A percentile compares a stretch with the other conserved stretches of the same genome.
phyloP scores from a whole-genome alignment of 805 yeast species.

The Yamadazyma endophytica region DNA sequence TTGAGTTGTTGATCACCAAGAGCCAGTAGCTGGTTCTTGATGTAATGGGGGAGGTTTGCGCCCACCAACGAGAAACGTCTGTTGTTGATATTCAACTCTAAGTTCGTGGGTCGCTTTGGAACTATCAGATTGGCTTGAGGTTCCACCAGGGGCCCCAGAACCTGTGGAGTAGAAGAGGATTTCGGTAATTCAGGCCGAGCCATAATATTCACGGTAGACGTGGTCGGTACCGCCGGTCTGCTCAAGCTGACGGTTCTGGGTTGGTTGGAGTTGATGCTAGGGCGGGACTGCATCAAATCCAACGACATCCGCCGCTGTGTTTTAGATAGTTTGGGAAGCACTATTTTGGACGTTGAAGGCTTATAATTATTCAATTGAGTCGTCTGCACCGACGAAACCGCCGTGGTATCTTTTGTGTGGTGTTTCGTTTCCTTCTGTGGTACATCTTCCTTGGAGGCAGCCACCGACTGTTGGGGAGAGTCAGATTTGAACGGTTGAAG shows the following conservation, averaged over 20 bases:
- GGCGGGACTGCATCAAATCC: conserved; percentile 21
- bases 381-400: too few species aligned
- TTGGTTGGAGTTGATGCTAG: conserved; percentile 5
- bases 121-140: too few species aligned
- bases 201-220: conserved; percentile 31
- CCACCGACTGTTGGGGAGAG: background rate
- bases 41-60: conserved; percentile 32
- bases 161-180: too few species aligned
- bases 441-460: background rate
- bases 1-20: conserved; percentile 2
- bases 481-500: conserved; percentile 5
- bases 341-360: conserved; percentile 2
- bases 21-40: conserved; percentile 15
- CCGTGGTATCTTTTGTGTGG: too few species aligned
- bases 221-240: conserved; percentile 26
- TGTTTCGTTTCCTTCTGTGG: background rate
- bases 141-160: too few species aligned
- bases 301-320: conserved; percentile 23
- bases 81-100: too few species aligned
- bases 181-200: conserved; percentile 19
- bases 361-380: too few species aligned
- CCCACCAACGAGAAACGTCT: conserved; percentile 34
- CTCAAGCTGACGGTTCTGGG: conserved; percentile 16
- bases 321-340: conserved; percentile 17
- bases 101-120: too few species aligned